Conservation (phyloP, 805 yeast species). For the Saccharomycopsis selenospora region DNA sequence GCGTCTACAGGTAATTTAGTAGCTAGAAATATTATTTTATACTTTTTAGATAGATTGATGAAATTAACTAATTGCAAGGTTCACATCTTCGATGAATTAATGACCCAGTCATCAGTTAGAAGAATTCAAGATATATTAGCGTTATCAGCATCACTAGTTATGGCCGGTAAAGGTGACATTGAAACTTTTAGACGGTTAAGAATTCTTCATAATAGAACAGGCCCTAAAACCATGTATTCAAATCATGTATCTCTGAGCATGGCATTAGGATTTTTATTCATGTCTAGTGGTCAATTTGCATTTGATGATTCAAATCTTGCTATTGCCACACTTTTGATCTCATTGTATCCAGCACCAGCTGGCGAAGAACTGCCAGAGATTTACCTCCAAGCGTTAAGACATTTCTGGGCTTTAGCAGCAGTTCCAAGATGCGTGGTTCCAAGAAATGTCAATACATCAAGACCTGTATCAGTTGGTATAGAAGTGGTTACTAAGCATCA, state of each 20-base stretch:
- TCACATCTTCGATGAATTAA: constrained; percentile 46
- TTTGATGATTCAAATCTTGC: constrained; percentile 54
- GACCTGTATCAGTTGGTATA: constrained; percentile 41
- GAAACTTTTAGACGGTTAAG: constrained; percentile 68
- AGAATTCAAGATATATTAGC: constrained; percentile 53
- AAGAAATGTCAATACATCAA: constrained; percentile 57
- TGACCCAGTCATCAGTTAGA: constrained; percentile 47
- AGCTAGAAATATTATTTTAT: constrained; percentile 50
- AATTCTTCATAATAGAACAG: constrained; percentile 51
- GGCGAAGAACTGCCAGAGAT: constrained; percentile 38
- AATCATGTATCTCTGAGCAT: constrained; percentile 70
- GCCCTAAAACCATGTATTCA: constrained; percentile 46
- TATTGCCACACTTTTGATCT: constrained; percentile 59
- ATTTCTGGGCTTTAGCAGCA: constrained; percentile 83
- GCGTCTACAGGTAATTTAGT: constrained; percentile 58
- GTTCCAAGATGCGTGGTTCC: constrained; percentile 76
- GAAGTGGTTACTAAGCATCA: constrained; percentile 34
- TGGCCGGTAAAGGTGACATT: constrained; percentile 91
- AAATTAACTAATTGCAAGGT: constrained; percentile 36
- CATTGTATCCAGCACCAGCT: constrained; percentile 75
- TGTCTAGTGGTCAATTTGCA: constrained; percentile 92
- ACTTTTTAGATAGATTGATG: constrained; percentile 47
- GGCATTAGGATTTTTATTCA: constrained; percentile 79
- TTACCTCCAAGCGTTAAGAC: constrained; percentile 77
- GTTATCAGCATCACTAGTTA: constrained; percentile 60